phyloP scores from a whole-genome alignment of 306 rosid genomes.

The Citrullus colocynthis region DNA sequence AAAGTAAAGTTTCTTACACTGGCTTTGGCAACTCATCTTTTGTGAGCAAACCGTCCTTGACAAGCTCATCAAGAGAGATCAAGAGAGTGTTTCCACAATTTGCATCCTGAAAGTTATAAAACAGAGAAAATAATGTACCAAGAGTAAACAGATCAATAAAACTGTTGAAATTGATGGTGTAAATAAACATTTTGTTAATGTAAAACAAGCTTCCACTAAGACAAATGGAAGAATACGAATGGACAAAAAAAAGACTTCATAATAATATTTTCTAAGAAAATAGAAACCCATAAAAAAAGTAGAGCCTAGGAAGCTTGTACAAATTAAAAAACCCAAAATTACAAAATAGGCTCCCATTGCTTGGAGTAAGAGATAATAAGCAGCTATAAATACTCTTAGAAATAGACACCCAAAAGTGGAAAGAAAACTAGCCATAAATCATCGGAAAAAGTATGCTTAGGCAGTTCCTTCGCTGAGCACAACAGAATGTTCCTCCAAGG shows the following conservation, averaged over 20 bases:
- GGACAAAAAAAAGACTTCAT: not conserved
- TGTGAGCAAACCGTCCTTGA: constrained; percentile 73
- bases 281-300: not conserved
- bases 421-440: not conserved
- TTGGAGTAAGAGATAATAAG: not conserved
- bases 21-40: constrained; percentile 74
- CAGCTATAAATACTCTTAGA: not conserved
- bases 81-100: constrained; percentile 91
- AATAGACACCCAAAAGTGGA: not conserved
- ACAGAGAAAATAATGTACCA: not conserved
- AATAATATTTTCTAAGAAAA: not conserved
- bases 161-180: not conserved
- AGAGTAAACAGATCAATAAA: not conserved
- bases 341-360: not conserved
- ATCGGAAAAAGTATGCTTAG: no score
- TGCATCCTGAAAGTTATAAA: constrained; percentile 50
- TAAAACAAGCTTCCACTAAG: not conserved
- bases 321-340: not conserved
- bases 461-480: no score
- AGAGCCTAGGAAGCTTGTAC: not conserved
- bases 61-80: constrained; percentile 84
- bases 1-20: constrained; percentile 36
- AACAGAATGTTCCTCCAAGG: not conserved
- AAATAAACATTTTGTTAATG: not conserved
- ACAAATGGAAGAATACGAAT: not conserved